phyloP scores from a whole-genome alignment of 2,329 filamentous ascomycete species.

The Sporothrix brasiliensis region DNA sequence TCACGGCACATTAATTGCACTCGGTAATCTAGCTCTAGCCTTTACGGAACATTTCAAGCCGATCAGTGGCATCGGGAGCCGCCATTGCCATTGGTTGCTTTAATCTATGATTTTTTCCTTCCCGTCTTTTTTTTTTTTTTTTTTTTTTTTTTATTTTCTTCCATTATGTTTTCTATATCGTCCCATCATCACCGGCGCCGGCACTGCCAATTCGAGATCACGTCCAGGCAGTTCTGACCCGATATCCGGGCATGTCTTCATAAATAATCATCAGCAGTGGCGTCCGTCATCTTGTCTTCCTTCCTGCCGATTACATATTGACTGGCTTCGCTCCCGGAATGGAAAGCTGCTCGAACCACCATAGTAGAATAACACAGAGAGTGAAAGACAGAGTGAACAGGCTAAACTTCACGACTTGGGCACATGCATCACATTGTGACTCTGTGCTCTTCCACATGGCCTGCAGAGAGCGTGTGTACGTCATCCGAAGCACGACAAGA shows the following conservation, averaged over 20 bases:
- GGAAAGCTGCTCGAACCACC: no score
- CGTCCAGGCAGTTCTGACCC: not conserved
- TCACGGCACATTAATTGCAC: not conserved
- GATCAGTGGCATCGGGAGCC: not conserved
- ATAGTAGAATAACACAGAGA: no score
- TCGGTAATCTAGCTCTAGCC: slow-evolving; percentile 12
- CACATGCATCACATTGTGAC: no score
- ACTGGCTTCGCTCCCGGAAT: not conserved
- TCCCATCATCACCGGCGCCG: not conserved
- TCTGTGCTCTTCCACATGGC: no score
- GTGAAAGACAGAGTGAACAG: no score
- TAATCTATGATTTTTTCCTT: not conserved
- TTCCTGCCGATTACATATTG: not conserved
- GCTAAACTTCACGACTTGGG: no score
- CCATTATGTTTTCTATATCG: not conserved
- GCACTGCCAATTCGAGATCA: not conserved
- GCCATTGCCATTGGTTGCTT: not conserved
- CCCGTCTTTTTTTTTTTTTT: not conserved
- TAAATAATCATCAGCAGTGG: no score
- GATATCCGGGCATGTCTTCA: not conserved
- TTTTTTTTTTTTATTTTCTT: not conserved
- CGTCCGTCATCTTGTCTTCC: no score
- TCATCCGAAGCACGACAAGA: no score
- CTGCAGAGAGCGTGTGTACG: no score
- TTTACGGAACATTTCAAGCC: not conserved